These are phyloP conservation scores for Iberis pinnata DNA, from an alignment of 345 rosid species.

Conservation along the genomic window DNA sequence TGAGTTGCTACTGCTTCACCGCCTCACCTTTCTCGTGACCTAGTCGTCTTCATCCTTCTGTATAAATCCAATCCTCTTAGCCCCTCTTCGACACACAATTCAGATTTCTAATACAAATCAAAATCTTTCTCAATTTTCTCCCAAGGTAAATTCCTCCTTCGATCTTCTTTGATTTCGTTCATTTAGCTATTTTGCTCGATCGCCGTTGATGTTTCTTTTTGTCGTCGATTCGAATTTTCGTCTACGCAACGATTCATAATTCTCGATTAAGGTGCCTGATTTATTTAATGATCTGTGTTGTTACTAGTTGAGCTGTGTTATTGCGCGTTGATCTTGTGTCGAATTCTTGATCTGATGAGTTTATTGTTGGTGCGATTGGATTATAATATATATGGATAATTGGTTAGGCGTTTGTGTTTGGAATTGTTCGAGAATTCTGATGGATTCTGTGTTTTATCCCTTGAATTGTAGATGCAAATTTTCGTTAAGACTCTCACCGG, in stretches of 20 bases:
- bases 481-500: no score
- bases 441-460: no score
- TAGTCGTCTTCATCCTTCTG: background rate
- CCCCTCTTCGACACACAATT: background rate
- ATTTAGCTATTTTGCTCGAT: background rate
- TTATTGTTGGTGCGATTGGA: background rate
- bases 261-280: background rate
- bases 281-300: background rate
- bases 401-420: no score
- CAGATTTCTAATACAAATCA: background rate
- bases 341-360: background rate
- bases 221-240: background rate
- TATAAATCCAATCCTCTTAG: background rate
- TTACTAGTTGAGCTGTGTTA: background rate
- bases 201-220: background rate
- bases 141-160: background rate
- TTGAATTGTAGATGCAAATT: no score
- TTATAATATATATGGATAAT: no score
- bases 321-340: background rate
- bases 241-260: background rate
- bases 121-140: background rate
- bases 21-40: background rate
- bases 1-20: background rate
- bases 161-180: background rate
- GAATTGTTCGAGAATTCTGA: no score